A percentile compares a stretch with the other conserved stretches of the same genome.
phyloP scores from a whole-genome alignment of 1,284 basidiomycete genomes.

The Cutaneotrichosporon spelunceum region DNA sequence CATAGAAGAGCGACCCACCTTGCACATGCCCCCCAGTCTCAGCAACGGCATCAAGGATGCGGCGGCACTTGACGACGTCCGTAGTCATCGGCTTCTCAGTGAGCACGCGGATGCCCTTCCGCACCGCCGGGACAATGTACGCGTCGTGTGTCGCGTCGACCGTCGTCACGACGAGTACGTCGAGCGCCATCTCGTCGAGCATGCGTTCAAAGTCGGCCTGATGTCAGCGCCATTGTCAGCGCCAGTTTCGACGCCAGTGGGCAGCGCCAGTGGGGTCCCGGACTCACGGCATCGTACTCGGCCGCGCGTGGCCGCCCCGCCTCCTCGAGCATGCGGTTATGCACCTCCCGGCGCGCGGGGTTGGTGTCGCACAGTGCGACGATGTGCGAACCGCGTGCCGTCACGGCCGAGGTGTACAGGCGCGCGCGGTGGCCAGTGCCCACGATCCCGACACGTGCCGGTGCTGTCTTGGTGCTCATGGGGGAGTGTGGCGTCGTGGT shows the following conservation, averaged over 20 bases:
- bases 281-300: slow-evolving; percentile 31
- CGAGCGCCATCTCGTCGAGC: slow-evolving; percentile 56
- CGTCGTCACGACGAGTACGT: slow-evolving; percentile 58
- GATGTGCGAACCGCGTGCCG: slow-evolving; percentile 35
- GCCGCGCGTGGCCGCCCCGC: slow-evolving; percentile 46
- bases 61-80: slow-evolving; percentile 56
- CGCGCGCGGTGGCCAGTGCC: slow-evolving; percentile 45
- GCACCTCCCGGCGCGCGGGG: slow-evolving; percentile 55
- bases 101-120: slow-evolving; percentile 51
- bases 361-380: slow-evolving; percentile 59
- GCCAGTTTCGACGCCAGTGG: neutral
- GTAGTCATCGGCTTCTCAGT: slow-evolving; percentile 62
- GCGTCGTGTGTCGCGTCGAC: slow-evolving; percentile 57
- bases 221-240: neutral
- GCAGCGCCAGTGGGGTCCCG: too few relatives aligned
- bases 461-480: neutral
- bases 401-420: slow-evolving; percentile 38
- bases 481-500: neutral
- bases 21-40: slow-evolving; percentile 50
- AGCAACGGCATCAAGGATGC: slow-evolving; percentile 55
- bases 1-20: slow-evolving; percentile 25
- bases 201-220: slow-evolving; percentile 55
- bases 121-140: slow-evolving; percentile 53
- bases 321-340: slow-evolving; percentile 54
- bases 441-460: slow-evolving; percentile 36